Evolutionary conservation across 495 filamentous ascomycete genomes (phyloP).

Genomic region (Penicillium cinerascens): DNA sequence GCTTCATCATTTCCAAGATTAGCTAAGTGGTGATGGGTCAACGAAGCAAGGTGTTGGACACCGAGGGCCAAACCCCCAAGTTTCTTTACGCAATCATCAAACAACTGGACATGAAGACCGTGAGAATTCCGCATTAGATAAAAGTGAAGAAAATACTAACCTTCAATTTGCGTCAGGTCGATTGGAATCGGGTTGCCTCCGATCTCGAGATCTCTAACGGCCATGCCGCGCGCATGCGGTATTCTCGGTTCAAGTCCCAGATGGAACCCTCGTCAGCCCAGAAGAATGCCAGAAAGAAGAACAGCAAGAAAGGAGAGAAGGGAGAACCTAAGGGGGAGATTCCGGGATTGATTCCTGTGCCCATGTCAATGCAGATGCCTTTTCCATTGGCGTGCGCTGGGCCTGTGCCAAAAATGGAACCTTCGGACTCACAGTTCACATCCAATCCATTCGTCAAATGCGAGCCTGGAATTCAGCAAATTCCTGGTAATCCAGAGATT

Average conservation of each 20-base stretch:
- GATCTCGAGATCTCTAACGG: conserved; percentile 68
- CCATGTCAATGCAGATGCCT: background rate
- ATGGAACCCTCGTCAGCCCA: conserved; percentile 48
- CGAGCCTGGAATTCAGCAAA: background rate
- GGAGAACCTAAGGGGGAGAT: conserved; percentile 1
- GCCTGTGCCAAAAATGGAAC: background rate
- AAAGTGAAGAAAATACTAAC: background rate
- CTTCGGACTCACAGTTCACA: background rate
- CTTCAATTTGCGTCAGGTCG: conserved; percentile 49
- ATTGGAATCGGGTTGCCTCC: conserved; percentile 67
- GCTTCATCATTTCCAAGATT: background rate
- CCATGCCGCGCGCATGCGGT: conserved; percentile 80
- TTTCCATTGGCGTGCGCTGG: background rate
- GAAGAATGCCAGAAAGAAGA: conserved; percentile 13
- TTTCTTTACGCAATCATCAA: conserved; percentile 75
- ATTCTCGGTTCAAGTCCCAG: conserved; percentile 59
- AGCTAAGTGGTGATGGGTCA: conserved; percentile 19
- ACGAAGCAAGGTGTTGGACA: conserved; percentile 45
- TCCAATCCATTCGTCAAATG: conserved; percentile 11
- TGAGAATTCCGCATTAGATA: conserved; percentile 30
- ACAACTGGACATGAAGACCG: conserved; percentile 70
- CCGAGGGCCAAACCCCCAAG: conserved; percentile 45
- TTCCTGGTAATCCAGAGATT: background rate
- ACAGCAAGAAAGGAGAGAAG: conserved; percentile 13
- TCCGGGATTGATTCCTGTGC: background rate